Evolutionary conservation across 352 stramenopile species (phyloP), one percentile per base, ranked within the genome.

Genomic region (Pythium phragmiticola): DNA sequence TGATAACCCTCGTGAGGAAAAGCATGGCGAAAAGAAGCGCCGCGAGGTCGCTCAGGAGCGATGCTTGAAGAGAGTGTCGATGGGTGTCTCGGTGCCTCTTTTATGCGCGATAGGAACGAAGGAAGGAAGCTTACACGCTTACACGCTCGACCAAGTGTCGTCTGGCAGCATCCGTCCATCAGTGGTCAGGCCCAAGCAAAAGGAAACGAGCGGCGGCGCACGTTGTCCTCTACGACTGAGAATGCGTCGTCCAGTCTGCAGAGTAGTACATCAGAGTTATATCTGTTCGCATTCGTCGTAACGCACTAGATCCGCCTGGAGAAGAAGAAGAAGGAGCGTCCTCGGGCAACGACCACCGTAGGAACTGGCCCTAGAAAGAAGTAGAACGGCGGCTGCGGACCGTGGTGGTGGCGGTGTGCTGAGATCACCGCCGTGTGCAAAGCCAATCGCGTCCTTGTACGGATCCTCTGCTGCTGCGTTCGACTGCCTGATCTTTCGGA

Each of bases 301-400:
- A 30, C 26, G 26, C 26, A 30, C 2, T 5, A 30, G 26, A 30
- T 30, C 26, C 26, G 26, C 26, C 26, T 30, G 26, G 4, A 30
- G 4, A 30, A 30, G 26, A 30, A 30, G 26, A 30, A 30, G 26
- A 30, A 30, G 42, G 5, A 7, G 62, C 52, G 8, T 61, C 33
- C 9, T 39, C 17, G 8, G 64, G 57, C 11, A 49, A n/a, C 5
- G 53, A 12, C 55, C 63, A 70, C 0, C 21, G 33, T 26, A 70
- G 6, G 36, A 70, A 57, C 36, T 65, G 57, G 9, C 57, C 52
- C 26, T 66, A 57, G 57, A 70, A 70, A 57, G 57, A 70, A 70
- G 8, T 50, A 41, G 8, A 2, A 2, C 7, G 66, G 34, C n/a
- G 56, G 58, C 4, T 57, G 49, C 12, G 50, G 43, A 0, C 64